phyloP scores from a whole-genome alignment of 495 filamentous ascomycete genomes.

The Hypoxylon intermedium region DNA sequence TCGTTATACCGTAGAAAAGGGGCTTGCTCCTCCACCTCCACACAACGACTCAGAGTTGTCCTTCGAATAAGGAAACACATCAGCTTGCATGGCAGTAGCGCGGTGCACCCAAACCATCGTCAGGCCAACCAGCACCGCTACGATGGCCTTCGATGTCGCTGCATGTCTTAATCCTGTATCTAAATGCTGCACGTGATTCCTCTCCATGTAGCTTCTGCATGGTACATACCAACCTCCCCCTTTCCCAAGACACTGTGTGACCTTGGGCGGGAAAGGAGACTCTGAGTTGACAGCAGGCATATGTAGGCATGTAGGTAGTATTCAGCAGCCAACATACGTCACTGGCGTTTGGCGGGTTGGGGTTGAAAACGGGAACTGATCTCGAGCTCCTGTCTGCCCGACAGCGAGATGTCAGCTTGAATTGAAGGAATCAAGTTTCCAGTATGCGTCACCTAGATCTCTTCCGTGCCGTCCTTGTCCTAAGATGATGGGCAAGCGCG shows the following conservation, averaged over 20 bases:
- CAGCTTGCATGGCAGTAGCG: constrained; percentile 39
- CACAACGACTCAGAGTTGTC: constrained; percentile 23
- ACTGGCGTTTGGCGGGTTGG: constrained; percentile 13
- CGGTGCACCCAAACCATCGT: constrained; percentile 15
- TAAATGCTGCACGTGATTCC: constrained; percentile 29
- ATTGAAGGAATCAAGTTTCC: constrained; percentile 12
- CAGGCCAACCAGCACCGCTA: constrained; percentile 26
- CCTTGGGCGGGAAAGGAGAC: constrained; percentile 23
- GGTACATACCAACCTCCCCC: constrained; percentile 14
- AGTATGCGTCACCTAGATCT: constrained; percentile 18
- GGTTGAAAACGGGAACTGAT: constrained; percentile 15
- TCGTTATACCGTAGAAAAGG: constrained; percentile 24
- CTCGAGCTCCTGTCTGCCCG: constrained; percentile 4
- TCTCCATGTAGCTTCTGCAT: constrained; percentile 21
- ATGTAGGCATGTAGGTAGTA: background rate
- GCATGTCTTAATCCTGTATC: constrained; percentile 9
- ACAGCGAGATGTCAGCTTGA: constrained; percentile 13
- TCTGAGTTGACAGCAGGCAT: background rate
- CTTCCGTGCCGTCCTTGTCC: constrained; percentile 18
- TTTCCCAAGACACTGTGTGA: constrained; percentile 24
- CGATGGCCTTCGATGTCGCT: background rate
- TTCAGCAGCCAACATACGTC: constrained; percentile 23
- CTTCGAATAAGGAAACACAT: constrained; percentile 34
- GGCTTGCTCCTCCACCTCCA: constrained; percentile 14
- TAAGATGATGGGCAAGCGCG: constrained; percentile 25